Evolutionary conservation across 2,329 filamentous ascomycete genomes (phyloP).

Genomic region (Stagonosporopsis rhizophila): DNA sequence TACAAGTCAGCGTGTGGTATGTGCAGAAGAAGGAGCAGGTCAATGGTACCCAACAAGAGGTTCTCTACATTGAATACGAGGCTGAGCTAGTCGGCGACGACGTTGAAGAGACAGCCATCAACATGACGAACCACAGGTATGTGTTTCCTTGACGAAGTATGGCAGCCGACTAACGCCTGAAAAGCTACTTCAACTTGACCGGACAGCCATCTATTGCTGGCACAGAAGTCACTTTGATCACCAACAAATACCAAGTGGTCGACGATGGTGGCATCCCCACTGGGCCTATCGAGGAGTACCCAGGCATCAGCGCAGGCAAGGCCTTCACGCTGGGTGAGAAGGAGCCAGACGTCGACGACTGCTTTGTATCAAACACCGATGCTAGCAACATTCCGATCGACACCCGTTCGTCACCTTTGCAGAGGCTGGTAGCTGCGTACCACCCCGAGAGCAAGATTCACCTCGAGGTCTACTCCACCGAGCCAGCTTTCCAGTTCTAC

Average conservation of each 20-base stretch:
- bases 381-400: slow-evolving; percentile 60
- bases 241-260: slow-evolving; percentile 73
- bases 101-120: slow-evolving; percentile 87
- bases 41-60: slow-evolving; percentile 68
- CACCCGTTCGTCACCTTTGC: slow-evolving; percentile 64
- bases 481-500: slow-evolving; percentile 97
- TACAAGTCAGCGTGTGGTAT: slow-evolving; percentile 80
- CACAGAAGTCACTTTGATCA: slow-evolving; percentile 65
- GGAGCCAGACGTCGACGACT: slow-evolving; percentile 84
- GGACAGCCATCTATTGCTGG: slow-evolving; percentile 65
- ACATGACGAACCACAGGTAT: slow-evolving; percentile 94
- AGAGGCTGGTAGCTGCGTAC: slow-evolving; percentile 72
- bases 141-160: slow-evolving; percentile 23
- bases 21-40: slow-evolving; percentile 72
- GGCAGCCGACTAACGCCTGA: neutral
- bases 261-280: slow-evolving; percentile 78
- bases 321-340: slow-evolving; percentile 75
- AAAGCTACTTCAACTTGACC: slow-evolving; percentile 73
- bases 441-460: slow-evolving; percentile 79
- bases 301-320: slow-evolving; percentile 69
- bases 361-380: slow-evolving; percentile 78
- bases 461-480: slow-evolving; percentile 87
- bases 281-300: slow-evolving; percentile 68
- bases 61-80: slow-evolving; percentile 89
- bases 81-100: slow-evolving; percentile 76